Evolutionary conservation across 2,329 filamentous ascomycete species (phyloP), one percentile per base, ranked within the genome.

Genomic region (Trichoderma koningiopsis): DNA sequence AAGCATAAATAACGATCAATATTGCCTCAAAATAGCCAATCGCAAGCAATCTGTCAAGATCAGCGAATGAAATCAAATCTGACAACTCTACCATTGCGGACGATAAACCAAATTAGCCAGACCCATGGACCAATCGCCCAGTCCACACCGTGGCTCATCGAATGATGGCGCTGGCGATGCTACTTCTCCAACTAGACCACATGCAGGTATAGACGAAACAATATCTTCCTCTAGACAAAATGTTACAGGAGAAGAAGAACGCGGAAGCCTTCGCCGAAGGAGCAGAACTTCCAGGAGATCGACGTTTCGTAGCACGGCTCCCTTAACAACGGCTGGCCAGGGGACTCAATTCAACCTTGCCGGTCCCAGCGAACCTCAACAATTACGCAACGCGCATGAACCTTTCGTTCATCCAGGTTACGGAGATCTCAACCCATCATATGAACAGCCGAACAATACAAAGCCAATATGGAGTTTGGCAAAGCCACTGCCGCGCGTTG

Each of bases 391-490:
- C 29, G 29, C 55, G 19, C 55, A 57, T 57, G 55, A 57, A 16
- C 55, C 55, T 10, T 57, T 57, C 33, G 55, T 57, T 22, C 55
- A 57, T 19, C 55, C 55, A 57, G 55, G 55, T 16, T 57, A 57
- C 16, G 55, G 27, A 33, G 55, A 33, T 33, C 55, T 57, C 16
- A 57, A 57, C 29, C 55, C 55, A 16, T 31, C 55, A n/a, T 57
- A 57, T 16, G 55, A 57, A 29, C 55, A 57, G 16, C 29, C 55
- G 24, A 63, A 63, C 7, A 63, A 63, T n/a, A 31, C 60, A 7
- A 63, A 63, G 47, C 60, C 60, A 14, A 37, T 63, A 63, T 63
- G 60, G 60, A 63, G 47, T 63, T 53, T 63, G 31, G 60, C 60
- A 27, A 63, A 63, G 31, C 60, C 60, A 7, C 35, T 63, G 47